Conservation (phyloP, 2,329 filamentous ascomycete species). For the Zelopaecilomyces penicillatus region DNA sequence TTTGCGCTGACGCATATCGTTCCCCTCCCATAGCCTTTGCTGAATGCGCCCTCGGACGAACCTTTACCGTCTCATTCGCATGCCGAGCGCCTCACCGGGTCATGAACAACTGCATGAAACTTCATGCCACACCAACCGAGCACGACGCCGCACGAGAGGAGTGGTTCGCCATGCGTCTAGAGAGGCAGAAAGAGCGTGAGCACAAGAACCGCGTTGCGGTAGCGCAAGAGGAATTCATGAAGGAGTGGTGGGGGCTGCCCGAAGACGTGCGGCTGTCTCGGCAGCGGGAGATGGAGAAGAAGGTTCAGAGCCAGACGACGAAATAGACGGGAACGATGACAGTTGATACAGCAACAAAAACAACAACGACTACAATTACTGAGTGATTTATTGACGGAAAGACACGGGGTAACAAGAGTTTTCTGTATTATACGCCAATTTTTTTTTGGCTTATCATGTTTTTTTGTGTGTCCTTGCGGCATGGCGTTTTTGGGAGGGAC, state of each 20-base stretch:
- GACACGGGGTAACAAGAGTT: too few species aligned
- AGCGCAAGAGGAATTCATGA: constrained; percentile 56
- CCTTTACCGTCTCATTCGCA: constrained; percentile 77
- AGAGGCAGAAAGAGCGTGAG: constrained; percentile 61
- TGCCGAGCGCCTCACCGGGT: constrained; percentile 70
- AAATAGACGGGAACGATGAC: too few species aligned
- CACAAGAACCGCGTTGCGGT: constrained; percentile 49
- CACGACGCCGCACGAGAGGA: constrained; percentile 85
- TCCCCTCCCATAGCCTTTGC: constrained; percentile 62
- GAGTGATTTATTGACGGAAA: too few species aligned
- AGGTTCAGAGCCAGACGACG: too few species aligned
- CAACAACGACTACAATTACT: too few species aligned
- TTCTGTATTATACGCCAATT: too few species aligned
- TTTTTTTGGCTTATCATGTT: too few species aligned
- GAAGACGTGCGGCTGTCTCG: constrained; percentile 44
- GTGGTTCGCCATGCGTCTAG: constrained; percentile 75
- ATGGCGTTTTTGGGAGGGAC: too few species aligned
- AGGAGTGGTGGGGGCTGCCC: constrained; percentile 60
- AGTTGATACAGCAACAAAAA: too few species aligned
- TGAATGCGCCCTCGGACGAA: constrained; percentile 77
- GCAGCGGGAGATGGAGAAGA: constrained; percentile 43
- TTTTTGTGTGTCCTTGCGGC: too few species aligned
- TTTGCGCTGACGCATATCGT: too few species aligned
- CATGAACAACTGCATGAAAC: constrained; percentile 94
- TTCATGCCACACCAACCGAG: constrained; percentile 74